These are phyloP conservation scores for Actinidia chinensis DNA, from an alignment of 179 eudicot species.

Conservation along the genomic window DNA sequence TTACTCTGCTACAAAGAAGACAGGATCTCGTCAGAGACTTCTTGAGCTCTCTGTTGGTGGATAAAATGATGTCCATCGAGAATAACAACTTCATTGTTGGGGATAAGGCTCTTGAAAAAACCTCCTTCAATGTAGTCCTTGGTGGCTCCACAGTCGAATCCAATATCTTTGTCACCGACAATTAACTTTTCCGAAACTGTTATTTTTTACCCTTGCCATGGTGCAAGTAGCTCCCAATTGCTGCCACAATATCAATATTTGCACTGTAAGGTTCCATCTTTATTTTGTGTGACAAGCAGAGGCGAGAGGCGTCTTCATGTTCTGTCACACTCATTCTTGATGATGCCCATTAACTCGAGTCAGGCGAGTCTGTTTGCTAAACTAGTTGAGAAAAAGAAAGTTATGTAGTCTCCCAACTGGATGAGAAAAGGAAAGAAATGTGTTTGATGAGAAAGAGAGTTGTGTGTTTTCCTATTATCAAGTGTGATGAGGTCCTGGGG, in stretches of 20 bases:
- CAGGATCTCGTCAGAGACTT: conserved; percentile 41
- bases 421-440: no score
- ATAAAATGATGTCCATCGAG: conserved; percentile 41
- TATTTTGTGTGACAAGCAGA: neutral
- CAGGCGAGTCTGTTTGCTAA: no score
- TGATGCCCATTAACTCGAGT: no score
- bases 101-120: conserved; percentile 39
- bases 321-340: no score
- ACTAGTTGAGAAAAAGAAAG: no score
- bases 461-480: no score
- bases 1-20: conserved; percentile 8
- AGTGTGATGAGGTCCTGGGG: no score
- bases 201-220: conserved; percentile 52
- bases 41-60: conserved; percentile 45
- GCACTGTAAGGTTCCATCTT: neutral
- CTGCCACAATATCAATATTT: conserved; percentile 18
- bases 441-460: no score
- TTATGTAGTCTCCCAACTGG: no score
- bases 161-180: conserved; percentile 46
- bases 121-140: conserved; percentile 32
- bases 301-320: no score
- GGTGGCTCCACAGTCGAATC: conserved; percentile 37
- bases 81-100: conserved; percentile 38
- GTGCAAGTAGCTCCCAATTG: conserved; percentile 50
- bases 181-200: conserved; percentile 49